These are phyloP conservation scores for Phytophthora multivora DNA, from an alignment of 352 stramenopile genomes.

Conservation along the genomic window DNA sequence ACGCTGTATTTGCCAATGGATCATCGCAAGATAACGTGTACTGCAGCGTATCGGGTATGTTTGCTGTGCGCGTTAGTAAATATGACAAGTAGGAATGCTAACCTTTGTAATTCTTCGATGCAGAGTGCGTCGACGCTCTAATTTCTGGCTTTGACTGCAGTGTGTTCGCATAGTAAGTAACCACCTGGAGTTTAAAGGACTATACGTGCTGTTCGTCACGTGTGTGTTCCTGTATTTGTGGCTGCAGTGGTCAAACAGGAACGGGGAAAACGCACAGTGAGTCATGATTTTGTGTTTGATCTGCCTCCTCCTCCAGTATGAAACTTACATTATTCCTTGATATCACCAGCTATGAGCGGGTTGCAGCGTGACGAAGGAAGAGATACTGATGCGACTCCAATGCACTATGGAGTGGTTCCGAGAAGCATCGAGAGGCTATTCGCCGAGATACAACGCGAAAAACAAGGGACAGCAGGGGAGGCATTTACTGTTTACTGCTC, in stretches of 20 bases:
- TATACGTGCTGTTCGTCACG: background rate
- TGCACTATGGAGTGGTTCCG: constrained; percentile 57
- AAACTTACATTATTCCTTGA: constrained; percentile 1
- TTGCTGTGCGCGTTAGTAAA: background rate
- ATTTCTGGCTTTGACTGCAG: constrained; percentile 74
- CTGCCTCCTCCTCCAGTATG: background rate
- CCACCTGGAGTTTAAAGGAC: background rate
- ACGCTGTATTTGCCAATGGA: constrained; percentile 52
- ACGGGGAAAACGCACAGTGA: constrained; percentile 75
- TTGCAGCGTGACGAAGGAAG: constrained; percentile 31
- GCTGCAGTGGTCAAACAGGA: constrained; percentile 64
- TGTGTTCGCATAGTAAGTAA: constrained; percentile 70
- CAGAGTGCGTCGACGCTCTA: constrained; percentile 66
- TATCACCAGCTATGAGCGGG: constrained; percentile 62
- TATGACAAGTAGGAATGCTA: background rate
- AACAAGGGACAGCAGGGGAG: constrained; percentile 9
- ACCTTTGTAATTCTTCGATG: background rate
- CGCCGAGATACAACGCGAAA: constrained; percentile 38
- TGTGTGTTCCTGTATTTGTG: background rate
- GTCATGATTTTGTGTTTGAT: background rate
- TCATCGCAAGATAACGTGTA: constrained; percentile 52
- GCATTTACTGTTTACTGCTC: constrained; percentile 67
- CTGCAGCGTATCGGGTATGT: constrained; percentile 55
- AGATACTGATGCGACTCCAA: constrained; percentile 19
- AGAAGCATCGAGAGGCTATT: constrained; percentile 65